These are phyloP conservation scores for Myrica gale DNA, from an alignment of 306 rosid species.

Conservation along the genomic window DNA sequence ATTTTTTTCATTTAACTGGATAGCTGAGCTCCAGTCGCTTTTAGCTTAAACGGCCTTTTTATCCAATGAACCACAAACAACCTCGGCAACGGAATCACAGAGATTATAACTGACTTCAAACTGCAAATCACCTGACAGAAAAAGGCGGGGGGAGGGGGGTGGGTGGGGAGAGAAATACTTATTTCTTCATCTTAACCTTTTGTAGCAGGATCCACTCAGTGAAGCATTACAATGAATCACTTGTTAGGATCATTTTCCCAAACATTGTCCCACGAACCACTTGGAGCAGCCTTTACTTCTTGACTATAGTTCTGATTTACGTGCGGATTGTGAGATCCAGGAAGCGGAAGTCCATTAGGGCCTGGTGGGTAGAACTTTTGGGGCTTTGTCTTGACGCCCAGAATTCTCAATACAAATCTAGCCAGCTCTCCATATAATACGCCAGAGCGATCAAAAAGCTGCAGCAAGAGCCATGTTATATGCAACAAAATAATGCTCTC, in stretches of 20 bases:
- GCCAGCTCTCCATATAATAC: slow-evolving; percentile 90
- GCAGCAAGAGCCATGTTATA: slow-evolving; percentile 31
- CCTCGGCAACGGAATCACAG: slow-evolving; percentile 14
- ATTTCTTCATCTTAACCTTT: slow-evolving; percentile 8
- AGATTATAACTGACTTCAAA: neutral
- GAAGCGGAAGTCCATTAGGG: slow-evolving; percentile 58
- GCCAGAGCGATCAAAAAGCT: slow-evolving; percentile 92
- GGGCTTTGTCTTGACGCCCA: slow-evolving; percentile 62
- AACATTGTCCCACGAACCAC: slow-evolving; percentile 85
- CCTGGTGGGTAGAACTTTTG: slow-evolving; percentile 50
- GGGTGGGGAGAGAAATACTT: neutral
- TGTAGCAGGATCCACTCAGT: slow-evolving; percentile 5
- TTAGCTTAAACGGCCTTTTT: slow-evolving; percentile 23
- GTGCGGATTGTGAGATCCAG: slow-evolving; percentile 39
- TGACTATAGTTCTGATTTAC: slow-evolving; percentile 55
- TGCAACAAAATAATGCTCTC: slow-evolving; percentile 11
- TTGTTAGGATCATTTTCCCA: slow-evolving; percentile 58
- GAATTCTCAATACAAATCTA: slow-evolving; percentile 73
- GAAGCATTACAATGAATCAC: slow-evolving; percentile 25
- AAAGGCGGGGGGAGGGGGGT: neutral
- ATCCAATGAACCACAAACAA: slow-evolving; percentile 18
- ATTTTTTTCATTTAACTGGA: slow-evolving; percentile 17
- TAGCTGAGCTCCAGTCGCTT: slow-evolving; percentile 1
- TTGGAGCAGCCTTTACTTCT: slow-evolving; percentile 66
- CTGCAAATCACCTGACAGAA: neutral